Base-by-base conservation (phyloP, 495 filamentous ascomycete genomes). In the Lentithecium fluviatile region DNA sequence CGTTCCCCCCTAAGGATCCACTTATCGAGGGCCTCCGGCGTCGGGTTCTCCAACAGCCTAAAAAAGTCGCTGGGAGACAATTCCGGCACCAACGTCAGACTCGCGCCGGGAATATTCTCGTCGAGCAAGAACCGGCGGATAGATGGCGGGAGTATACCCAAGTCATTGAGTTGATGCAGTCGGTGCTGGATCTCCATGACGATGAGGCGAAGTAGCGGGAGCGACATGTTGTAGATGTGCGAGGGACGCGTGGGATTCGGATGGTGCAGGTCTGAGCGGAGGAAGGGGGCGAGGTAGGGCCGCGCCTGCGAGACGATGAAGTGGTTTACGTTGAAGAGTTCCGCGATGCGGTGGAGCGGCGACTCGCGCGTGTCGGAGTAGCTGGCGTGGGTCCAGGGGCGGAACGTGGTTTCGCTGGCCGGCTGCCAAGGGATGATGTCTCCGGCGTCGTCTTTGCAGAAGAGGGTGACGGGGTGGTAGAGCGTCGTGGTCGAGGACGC, bases 291-390 rank as follows among this genome's bases (percentile, higher is more conserved):
- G 17, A 92, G 74, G 70, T 90, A 91, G 0, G 88, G 88, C 4
- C 88, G 81, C 0, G 88, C 87, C 72, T 91, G 88, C 58, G 83
- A 86, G 60, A 92, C 83, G 60, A 92, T 84, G 76, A 89, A 92
- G 76, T 92, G 88, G 73, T 91, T 92, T 63, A 96, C 87, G 71
- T 96, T 96, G 81, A 96, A 96, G 25, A 96, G 85, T 72, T 95
- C 88, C 6, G 90, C 87, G 52, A 96, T 88, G 45, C 93, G 85
- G 37, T 84, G 79, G 4, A 96, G 81, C 0, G 93, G 93, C 1
- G 88, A 88, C 69, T 93, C 87, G 45, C 84, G 84, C 29, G 29
- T 32, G 58, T 90, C 90, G 40, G 78, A 81, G 73, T 89, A 88
- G 29, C 81, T 80, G 48, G 83, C 79, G 45, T 87, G 82, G 19